Percentiles rank a stretch among this genome's conserved stretches.
Evolutionary conservation across 305 asterid genomes (phyloP).

Genomic region (Fraxinus greggii): DNA sequence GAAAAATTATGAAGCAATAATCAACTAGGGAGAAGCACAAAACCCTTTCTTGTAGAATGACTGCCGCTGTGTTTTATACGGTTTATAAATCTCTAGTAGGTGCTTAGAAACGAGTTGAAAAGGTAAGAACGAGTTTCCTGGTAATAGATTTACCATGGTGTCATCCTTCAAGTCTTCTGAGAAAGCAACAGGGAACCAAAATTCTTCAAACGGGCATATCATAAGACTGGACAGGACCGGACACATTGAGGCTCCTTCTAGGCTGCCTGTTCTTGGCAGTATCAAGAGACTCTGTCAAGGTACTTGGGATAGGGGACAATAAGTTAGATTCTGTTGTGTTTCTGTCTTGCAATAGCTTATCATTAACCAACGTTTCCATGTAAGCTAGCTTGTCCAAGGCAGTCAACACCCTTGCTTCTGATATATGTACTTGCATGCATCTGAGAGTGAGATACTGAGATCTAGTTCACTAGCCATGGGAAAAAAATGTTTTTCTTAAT

Average conservation of each 20-base stretch:
- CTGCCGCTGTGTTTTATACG: neutral
- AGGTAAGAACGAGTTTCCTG: neutral
- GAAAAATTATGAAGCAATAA: constrained; percentile 1
- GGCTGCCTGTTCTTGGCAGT: constrained; percentile 24
- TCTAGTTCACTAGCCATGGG: neutral
- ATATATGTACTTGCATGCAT: constrained; percentile 68
- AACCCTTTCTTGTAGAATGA: neutral
- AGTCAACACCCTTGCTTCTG: constrained; percentile 82
- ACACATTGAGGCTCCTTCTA: constrained; percentile 39
- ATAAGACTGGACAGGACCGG: constrained; percentile 70
- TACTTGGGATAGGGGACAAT: constrained; percentile 26
- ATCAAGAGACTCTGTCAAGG: constrained; percentile 21
- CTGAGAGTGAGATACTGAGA: constrained; percentile 8
- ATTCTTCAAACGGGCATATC: constrained; percentile 52
- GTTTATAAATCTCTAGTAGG: neutral
- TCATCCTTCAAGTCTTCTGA: constrained; percentile 69
- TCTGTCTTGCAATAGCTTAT: constrained; percentile 43
- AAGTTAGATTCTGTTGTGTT: constrained; percentile 28
- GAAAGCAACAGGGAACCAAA: constrained; percentile 89
- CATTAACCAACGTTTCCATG: constrained; percentile 53
- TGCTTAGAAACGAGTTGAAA: neutral
- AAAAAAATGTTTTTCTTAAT: neutral
- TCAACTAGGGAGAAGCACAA: neutral
- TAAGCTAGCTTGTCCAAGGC: constrained; percentile 63
- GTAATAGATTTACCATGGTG: constrained; percentile 60